A percentile compares a stretch with the other conserved stretches of the same genome.
phyloP scores from a whole-genome alignment of 305 asterid genomes.

The Fraxinus platypoda region DNA sequence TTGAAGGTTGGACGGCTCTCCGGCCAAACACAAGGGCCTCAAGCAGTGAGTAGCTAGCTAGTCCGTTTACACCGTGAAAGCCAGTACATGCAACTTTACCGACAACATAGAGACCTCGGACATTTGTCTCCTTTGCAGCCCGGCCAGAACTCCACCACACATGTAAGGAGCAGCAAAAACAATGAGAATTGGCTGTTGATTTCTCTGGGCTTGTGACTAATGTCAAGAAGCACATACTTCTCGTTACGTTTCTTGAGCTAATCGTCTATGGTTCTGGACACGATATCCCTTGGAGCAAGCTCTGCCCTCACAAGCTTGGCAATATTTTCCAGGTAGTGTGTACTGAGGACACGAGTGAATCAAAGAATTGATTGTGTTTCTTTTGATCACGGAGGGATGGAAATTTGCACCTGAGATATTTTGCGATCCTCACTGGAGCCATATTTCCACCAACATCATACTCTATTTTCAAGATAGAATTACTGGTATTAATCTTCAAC shows the following conservation, averaged over 20 bases:
- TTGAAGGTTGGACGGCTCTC: conserved; percentile 82
- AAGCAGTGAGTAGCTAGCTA: too few species aligned
- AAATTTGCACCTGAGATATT: conserved; percentile 68
- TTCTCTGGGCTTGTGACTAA: conserved; percentile 66
- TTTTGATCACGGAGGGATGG: conserved; percentile 97
- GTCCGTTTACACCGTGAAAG: too few species aligned
- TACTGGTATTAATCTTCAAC: too few species aligned
- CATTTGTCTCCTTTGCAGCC: conserved; percentile 88
- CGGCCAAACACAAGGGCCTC: conserved; percentile 94
- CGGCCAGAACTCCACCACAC: conserved; percentile 98
- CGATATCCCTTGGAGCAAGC: conserved; percentile 92
- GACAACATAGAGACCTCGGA: too few species aligned
- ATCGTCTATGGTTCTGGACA: conserved; percentile 90
- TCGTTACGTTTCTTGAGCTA: conserved; percentile 84
- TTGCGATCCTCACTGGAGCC: too few species aligned
- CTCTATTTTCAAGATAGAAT: too few species aligned
- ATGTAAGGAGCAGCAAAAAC: conserved; percentile 97
- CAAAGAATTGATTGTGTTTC: conserved; percentile 91
- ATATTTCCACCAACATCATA: too few species aligned
- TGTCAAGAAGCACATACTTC: conserved; percentile 84
- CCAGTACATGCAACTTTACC: too few species aligned
- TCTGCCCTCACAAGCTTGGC: conserved; percentile 44
- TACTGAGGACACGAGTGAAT: conserved; percentile 97
- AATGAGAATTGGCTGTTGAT: conserved; percentile 49
- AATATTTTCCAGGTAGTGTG: conserved; percentile 72